A percentile compares a stretch with the other conserved stretches of the same genome.
These are phyloP conservation scores for Neurospora intermedia DNA, from an alignment of 495 filamentous ascomycete genomes.

Conservation along the genomic window DNA sequence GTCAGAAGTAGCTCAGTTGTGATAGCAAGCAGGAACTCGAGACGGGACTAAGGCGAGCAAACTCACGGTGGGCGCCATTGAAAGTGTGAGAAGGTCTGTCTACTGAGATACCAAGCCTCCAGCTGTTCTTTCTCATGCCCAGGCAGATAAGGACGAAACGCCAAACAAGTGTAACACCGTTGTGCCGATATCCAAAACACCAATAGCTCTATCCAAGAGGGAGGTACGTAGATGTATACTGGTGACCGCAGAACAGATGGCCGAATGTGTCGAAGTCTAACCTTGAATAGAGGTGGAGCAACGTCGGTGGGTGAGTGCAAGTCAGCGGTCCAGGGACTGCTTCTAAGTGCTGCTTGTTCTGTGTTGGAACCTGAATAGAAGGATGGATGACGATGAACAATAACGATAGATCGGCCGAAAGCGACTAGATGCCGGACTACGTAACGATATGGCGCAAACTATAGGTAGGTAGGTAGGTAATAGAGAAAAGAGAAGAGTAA, in stretches of 20 bases:
- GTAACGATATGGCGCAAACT: not conserved
- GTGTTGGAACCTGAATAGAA: not conserved
- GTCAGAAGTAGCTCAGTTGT: not conserved
- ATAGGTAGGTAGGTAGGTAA: too few relatives aligned
- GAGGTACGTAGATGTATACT: not conserved
- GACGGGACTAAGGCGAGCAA: not conserved
- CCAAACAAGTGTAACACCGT: not conserved
- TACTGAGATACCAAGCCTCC: not conserved
- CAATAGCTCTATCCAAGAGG: not conserved
- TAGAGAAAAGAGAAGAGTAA: not conserved
- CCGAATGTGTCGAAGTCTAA: not conserved
- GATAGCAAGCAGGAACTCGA: not conserved
- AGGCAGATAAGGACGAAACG: not conserved
- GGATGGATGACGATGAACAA: not conserved
- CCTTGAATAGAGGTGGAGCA: not conserved
- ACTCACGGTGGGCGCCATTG: conserved; percentile 26
- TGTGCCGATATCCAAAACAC: not conserved
- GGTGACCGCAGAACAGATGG: not conserved
- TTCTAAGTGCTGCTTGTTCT: not conserved
- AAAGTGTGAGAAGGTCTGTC: not conserved
- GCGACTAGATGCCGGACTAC: not conserved
- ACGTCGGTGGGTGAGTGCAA: not conserved
- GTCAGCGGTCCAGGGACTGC: not conserved
- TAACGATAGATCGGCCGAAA: not conserved
- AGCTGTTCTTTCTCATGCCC: not conserved